These are phyloP conservation scores for Geosmithia flava DNA, from an alignment of 2,329 filamentous ascomycete genomes.

Conservation along the genomic window DNA sequence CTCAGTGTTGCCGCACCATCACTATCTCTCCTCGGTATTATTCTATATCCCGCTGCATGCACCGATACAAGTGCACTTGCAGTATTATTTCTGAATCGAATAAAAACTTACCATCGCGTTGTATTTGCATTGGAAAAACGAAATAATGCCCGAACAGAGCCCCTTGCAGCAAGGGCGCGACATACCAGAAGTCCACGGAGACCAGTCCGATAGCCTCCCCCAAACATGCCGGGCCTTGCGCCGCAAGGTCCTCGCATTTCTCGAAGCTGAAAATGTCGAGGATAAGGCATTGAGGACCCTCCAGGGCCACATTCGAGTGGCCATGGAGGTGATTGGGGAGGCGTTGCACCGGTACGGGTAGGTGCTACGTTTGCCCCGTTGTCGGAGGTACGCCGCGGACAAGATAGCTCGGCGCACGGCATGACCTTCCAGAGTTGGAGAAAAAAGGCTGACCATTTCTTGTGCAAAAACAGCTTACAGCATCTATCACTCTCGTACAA, in stretches of 20 bases:
- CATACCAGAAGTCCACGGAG: not conserved
- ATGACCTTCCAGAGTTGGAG: not conserved
- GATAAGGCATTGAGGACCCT: conserved; percentile 47
- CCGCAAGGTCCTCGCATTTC: conserved; percentile 48
- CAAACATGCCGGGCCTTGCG: not conserved
- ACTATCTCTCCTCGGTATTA: not conserved
- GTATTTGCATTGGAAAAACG: not conserved
- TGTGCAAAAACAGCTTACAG: conserved; percentile 40
- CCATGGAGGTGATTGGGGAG: conserved; percentile 61
- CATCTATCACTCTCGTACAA: conserved; percentile 91
- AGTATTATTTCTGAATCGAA: not conserved
- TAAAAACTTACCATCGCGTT: not conserved
- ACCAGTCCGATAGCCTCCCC: not conserved
- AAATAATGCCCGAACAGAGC: not conserved
- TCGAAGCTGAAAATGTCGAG: conserved; percentile 40
- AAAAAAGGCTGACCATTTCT: not conserved
- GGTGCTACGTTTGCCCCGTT: conserved; percentile 13
- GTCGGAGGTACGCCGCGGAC: not conserved
- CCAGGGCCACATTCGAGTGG: conserved; percentile 62
- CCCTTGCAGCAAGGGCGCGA: not conserved
- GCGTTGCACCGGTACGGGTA: conserved; percentile 68
- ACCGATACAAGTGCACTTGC: not conserved
- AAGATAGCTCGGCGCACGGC: not conserved
- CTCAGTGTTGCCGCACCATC: not conserved
- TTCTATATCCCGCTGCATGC: not conserved